These are phyloP conservation scores for Lagenidium giganteum DNA, from an alignment of 352 stramenopile species.

Conservation along the genomic window DNA sequence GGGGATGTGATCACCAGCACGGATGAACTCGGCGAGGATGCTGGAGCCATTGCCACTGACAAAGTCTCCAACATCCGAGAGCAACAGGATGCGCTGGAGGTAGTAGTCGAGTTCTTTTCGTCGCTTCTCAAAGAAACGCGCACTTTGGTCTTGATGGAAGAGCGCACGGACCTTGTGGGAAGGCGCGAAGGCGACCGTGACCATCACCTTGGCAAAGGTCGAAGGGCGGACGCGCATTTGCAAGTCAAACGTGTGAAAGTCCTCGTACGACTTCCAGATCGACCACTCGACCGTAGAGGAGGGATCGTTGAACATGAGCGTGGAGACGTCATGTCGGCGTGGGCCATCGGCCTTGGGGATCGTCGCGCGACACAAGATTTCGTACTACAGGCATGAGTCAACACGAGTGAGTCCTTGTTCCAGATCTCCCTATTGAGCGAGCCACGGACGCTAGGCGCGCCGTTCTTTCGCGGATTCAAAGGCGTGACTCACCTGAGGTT, in stretches of 20 bases:
- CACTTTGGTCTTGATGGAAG: constrained; percentile 68
- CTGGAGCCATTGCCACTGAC: constrained; percentile 34
- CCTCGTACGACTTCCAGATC: constrained; percentile 75
- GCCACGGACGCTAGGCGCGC: no score
- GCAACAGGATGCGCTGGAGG: constrained; percentile 77
- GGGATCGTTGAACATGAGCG: constrained; percentile 11
- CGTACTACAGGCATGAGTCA: constrained; percentile 3
- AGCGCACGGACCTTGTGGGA: constrained; percentile 64
- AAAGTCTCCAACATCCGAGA: constrained; percentile 66
- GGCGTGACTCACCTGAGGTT: no score
- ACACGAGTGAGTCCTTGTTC: constrained; percentile 9
- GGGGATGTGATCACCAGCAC: constrained; percentile 27
- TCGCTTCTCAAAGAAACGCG: constrained; percentile 68
- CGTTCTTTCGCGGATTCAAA: no score
- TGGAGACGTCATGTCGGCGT: not conserved
- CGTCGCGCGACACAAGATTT: constrained; percentile 11
- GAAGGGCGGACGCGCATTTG: constrained; percentile 51
- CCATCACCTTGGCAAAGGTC: constrained; percentile 77
- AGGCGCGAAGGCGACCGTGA: constrained; percentile 71
- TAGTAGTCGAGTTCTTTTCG: constrained; percentile 80
- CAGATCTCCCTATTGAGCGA: no score
- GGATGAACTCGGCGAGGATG: constrained; percentile 63
- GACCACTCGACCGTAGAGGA: constrained; percentile 53
- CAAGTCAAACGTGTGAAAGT: constrained; percentile 71
- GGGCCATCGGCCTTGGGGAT: not conserved